Percentiles rank a stretch among this genome's conserved stretches.
Evolutionary conservation across 768 basidiomycete species (phyloP).

Genomic region (Mrakia hoshinonis): DNA sequence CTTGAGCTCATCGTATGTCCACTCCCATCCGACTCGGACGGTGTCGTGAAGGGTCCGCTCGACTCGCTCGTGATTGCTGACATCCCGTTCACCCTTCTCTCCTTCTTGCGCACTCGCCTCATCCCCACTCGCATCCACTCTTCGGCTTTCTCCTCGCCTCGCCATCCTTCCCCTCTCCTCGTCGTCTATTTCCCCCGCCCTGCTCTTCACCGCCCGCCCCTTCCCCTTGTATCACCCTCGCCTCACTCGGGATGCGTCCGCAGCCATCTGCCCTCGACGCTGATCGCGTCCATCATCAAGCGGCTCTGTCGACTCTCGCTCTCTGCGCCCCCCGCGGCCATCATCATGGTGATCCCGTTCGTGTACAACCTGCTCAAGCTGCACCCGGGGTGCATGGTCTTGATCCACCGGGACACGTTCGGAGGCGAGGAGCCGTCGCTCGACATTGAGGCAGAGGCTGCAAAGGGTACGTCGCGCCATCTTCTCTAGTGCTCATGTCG

Average conservation of each 20-base stretch:
- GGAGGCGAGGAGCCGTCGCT: constrained; percentile 18
- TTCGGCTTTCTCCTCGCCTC: constrained; percentile 20
- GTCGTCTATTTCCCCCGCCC: too few species aligned
- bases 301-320: constrained; percentile 76
- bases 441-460: constrained; percentile 29
- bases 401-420: constrained; percentile 63
- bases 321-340: constrained; percentile 75
- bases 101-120: constrained; percentile 5
- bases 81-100: too few species aligned
- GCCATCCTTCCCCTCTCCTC: not conserved
- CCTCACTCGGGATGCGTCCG: too few species aligned
- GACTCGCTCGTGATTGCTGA: too few species aligned
- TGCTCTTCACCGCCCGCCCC: too few species aligned
- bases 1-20: constrained; percentile 74
- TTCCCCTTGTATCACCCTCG: too few species aligned
- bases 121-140: constrained; percentile 40
- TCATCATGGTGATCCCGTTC: constrained; percentile 84
- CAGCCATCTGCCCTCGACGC: constrained; percentile 75
- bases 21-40: too few species aligned
- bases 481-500: too few species aligned
- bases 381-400: constrained; percentile 81
- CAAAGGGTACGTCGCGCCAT: constrained; percentile 32
- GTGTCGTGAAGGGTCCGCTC: too few species aligned
- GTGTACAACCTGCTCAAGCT: constrained; percentile 87
- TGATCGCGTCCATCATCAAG: constrained; percentile 94